Evolutionary conservation across 768 basidiomycete species (phyloP).

Genomic region (Mycena rosella): DNA sequence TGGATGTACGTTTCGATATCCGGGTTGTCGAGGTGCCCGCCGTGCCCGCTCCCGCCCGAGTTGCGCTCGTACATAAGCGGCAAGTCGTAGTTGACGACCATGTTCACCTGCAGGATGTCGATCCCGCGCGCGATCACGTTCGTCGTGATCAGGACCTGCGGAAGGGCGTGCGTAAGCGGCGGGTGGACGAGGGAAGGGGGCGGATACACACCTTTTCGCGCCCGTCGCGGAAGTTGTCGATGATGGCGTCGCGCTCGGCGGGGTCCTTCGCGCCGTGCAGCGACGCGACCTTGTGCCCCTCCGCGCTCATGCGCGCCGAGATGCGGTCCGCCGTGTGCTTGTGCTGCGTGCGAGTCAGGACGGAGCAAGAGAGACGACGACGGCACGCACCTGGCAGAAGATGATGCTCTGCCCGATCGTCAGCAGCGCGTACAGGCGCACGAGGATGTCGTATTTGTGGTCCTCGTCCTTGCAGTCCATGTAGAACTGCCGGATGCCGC

Average conservation of each 20-base stretch:
- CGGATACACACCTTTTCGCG: conserved; percentile 83
- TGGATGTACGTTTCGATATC: conserved; percentile 99
- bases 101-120: conserved; percentile 98
- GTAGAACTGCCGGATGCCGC: conserved; percentile 96
- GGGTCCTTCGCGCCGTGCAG: conserved; percentile 96
- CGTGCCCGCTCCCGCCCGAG: conserved; percentile 55
- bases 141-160: conserved; percentile 88
- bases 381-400: conserved; percentile 84
- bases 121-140: conserved; percentile 99
- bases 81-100: conserved; percentile 99
- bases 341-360: conserved; percentile 59
- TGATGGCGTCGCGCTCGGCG: conserved; percentile 88
- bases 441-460: conserved; percentile 96
- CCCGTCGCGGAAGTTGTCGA: conserved; percentile 96
- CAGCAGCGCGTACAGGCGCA: conserved; percentile 88
- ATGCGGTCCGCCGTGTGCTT: conserved; percentile 95
- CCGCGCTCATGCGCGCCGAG: conserved; percentile 87
- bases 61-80: conserved; percentile 85
- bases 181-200: not conserved
- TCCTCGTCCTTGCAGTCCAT: conserved; percentile 95
- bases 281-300: conserved; percentile 97
- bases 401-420: conserved; percentile 99
- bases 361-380: not conserved
- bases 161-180: not conserved
- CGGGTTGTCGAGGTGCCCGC: conserved; percentile 58